Base-by-base conservation (phyloP, 106 monocot species). In the Agapanthus africanus region DNA sequence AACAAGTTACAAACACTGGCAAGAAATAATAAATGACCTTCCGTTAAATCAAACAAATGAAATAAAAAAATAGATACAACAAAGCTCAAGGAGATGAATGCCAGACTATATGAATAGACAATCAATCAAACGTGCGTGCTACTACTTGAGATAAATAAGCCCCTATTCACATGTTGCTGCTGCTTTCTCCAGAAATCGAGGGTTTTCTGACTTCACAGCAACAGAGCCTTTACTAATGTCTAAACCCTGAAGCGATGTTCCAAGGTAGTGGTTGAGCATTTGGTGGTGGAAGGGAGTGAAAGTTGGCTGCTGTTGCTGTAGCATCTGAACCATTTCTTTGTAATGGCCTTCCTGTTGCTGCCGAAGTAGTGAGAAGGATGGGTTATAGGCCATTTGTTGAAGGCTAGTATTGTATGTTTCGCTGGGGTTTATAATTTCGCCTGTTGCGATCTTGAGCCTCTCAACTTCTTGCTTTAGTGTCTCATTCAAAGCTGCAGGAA, bases 381-480 rank as follows among this genome's bases (percentile, higher is more conserved):
- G 40, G 47, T 70, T 79, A 72, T 70, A 86, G 0, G 77, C 27
- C 47, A 88, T 36, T 41, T 81, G 77, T 22, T 80, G 80, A n/a
- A 79, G 75, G 36, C 75, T 77, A 28, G 76, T 22, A 36, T 61
- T 82, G 68, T 80, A 86, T 26, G 50, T 71, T 35, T 91, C 86
- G 19, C 56, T 56, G 15, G 62, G 23, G 38, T 74, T 78, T 23
- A 74, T 46, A 19, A 59, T 26, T 68, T 95, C 91, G 21, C 95
- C 95, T 26, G 95, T 95, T 6, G 86, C 95, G 9, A 88, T 65
- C 60, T 80, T 88, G 5, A 95, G 86, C 70, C 95, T 84, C 21
- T 91, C 86, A 19, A 91, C 82, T 76, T 95, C 95, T 22, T 91
- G 86, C 70, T 88, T 95, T 39, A 95, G 77, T 27, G 95, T 82